Conservation (phyloP, 352 stramenopile genomes). For the Pythium utonaiense region DNA sequence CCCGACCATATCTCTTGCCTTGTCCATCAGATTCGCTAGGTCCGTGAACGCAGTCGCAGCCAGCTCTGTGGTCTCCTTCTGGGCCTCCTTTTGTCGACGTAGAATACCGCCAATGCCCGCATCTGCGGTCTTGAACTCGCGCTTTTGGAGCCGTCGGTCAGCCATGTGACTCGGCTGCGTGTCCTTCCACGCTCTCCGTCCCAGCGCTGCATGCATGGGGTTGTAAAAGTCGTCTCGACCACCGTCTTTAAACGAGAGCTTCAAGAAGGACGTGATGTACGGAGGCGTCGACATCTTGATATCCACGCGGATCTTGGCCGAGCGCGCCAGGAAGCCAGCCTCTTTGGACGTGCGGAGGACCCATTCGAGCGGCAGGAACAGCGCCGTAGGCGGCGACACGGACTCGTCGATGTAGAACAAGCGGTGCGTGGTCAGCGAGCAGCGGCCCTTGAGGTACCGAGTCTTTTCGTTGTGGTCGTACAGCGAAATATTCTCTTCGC, state of each 20-base stretch:
- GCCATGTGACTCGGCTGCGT: slow-evolving; percentile 69
- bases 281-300: slow-evolving; percentile 37
- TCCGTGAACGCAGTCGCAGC: slow-evolving; percentile 86
- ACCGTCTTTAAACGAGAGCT: slow-evolving; percentile 86
- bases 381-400: slow-evolving; percentile 43
- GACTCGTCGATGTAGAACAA: slow-evolving; percentile 79
- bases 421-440: slow-evolving; percentile 79
- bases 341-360: slow-evolving; percentile 72
- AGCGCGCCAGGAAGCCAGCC: slow-evolving; percentile 78
- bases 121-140: slow-evolving; percentile 73
- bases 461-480: slow-evolving; percentile 84
- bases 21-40: slow-evolving; percentile 87
- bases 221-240: slow-evolving; percentile 83
- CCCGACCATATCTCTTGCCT: slow-evolving; percentile 88
- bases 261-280: slow-evolving; percentile 59
- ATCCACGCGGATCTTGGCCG: slow-evolving; percentile 81
- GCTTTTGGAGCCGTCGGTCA: slow-evolving; percentile 71
- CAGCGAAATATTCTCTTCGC: slow-evolving; percentile 76
- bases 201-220: slow-evolving; percentile 60
- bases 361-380: slow-evolving; percentile 73
- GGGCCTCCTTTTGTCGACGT: slow-evolving; percentile 68
- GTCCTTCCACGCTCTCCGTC: slow-evolving; percentile 72
- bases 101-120: slow-evolving; percentile 82
- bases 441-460: slow-evolving; percentile 57
- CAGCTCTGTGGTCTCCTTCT: slow-evolving; percentile 79